Conservation (phyloP, 306 rosid genomes). For the Argentina anserina region DNA sequence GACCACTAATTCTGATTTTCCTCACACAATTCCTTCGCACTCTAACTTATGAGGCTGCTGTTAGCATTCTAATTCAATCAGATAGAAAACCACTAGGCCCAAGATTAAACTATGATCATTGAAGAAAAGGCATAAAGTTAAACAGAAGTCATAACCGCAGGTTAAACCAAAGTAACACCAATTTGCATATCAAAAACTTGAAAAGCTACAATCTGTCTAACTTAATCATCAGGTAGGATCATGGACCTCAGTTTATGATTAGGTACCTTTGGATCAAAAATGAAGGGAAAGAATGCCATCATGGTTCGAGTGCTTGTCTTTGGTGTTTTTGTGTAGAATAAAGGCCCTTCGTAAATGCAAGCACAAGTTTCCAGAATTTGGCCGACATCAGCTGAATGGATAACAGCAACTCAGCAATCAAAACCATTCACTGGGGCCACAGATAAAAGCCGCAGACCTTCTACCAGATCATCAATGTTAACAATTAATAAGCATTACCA, state of each 20-base stretch:
- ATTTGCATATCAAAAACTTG: neutral
- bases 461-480: conserved; percentile 14
- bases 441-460: conserved; percentile 18
- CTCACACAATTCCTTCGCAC: neutral
- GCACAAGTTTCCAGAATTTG: conserved; percentile 18
- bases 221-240: conserved; percentile 5
- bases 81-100: neutral
- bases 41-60: neutral
- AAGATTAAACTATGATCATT: neutral
- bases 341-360: conserved; percentile 29
- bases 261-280: conserved; percentile 14
- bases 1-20: neutral
- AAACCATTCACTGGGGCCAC: neutral
- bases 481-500: conserved; percentile 16
- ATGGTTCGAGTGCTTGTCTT: conserved; percentile 20
- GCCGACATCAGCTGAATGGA: neutral
- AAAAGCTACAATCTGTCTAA: neutral
- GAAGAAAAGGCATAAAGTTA: neutral
- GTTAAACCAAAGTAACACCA: neutral
- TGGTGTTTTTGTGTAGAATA: neutral
- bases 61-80: neutral
- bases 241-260: neutral
- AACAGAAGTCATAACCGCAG: neutral
- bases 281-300: conserved; percentile 19
- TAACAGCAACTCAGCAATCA: conserved; percentile 1